Evolutionary conservation across 352 stramenopile genomes (phyloP).

Genomic region (Phytopythium montanum): DNA sequence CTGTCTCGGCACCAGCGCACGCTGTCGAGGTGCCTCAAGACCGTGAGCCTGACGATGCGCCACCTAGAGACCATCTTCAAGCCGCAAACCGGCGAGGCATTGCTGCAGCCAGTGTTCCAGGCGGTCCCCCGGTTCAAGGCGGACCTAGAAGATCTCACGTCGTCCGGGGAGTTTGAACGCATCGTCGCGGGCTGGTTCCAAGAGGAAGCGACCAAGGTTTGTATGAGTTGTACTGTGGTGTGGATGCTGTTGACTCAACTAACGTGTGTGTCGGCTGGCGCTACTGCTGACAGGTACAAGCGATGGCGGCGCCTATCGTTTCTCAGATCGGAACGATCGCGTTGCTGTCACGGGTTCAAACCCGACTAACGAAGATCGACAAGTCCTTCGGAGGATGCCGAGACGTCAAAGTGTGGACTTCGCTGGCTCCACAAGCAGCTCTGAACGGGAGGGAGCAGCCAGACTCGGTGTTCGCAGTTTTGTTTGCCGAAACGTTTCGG

Average conservation of each 20-base stretch:
- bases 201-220: conserved; percentile 35
- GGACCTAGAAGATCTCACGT: conserved; percentile 24
- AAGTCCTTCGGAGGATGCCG: conserved; percentile 27
- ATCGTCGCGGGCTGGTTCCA: conserved; percentile 35
- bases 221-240: too few relatives aligned
- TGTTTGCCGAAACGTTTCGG: conserved; percentile 64
- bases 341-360: conserved; percentile 26
- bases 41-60: conserved; percentile 44
- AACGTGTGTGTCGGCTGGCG: neutral
- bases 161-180: conserved; percentile 24
- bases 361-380: conserved; percentile 13
- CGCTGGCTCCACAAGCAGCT: conserved; percentile 5
- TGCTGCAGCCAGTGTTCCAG: conserved; percentile 25
- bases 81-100: conserved; percentile 6
- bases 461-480: conserved; percentile 49
- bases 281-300: conserved; percentile 31
- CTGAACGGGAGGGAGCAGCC: neutral
- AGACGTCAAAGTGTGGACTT: conserved; percentile 35
- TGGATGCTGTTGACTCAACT: neutral
- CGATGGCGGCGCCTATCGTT: conserved; percentile 40
- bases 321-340: conserved; percentile 53
- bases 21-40: conserved; percentile 58
- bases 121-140: conserved; percentile 22
- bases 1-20: conserved; percentile 23
- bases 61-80: conserved; percentile 64